Evolutionary conservation across 805 yeast genomes (phyloP).

Genomic region (Nakazawaea ishiwadae): DNA sequence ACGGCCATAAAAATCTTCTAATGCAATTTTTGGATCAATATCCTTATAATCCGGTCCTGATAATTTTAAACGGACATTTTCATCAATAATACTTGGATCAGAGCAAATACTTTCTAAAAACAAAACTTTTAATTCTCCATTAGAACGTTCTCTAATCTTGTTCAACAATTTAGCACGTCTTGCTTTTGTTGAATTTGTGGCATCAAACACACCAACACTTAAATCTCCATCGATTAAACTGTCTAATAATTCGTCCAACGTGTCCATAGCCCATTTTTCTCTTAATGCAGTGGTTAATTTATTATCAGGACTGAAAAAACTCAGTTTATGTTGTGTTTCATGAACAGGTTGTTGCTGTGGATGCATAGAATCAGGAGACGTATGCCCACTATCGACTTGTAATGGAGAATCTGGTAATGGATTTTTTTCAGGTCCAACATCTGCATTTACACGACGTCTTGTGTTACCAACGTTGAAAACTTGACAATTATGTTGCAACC

Average conservation of each 20-base stretch:
- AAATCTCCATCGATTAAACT: slow-evolving; percentile 79
- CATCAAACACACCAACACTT: slow-evolving; percentile 88
- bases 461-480: slow-evolving; percentile 97
- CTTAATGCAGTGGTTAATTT: slow-evolving; percentile 57
- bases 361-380: slow-evolving; percentile 16
- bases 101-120: slow-evolving; percentile 86
- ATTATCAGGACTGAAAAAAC: slow-evolving; percentile 82
- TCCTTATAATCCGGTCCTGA: slow-evolving; percentile 89
- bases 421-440: slow-evolving; percentile 63
- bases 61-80: slow-evolving; percentile 78
- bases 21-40: slow-evolving; percentile 78
- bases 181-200: slow-evolving; percentile 70
- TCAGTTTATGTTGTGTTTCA: slow-evolving; percentile 57
- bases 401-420: slow-evolving; percentile 48
- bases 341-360: slow-evolving; percentile 1
- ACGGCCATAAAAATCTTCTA: slow-evolving; percentile 78
- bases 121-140: slow-evolving; percentile 67
- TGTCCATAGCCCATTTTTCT: slow-evolving; percentile 96
- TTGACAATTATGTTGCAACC: slow-evolving; percentile 87
- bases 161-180: slow-evolving; percentile 57
- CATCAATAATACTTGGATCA: slow-evolving; percentile 71
- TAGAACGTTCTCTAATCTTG: slow-evolving; percentile 49
- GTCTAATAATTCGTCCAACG: slow-evolving; percentile 77
- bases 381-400: slow-evolving; percentile 16
- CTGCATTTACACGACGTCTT: slow-evolving; percentile 65